A percentile compares a stretch with the other conserved stretches of the same genome.
Conservation (phyloP, 768 basidiomycete species). For the Pleurotus platypus region DNA sequence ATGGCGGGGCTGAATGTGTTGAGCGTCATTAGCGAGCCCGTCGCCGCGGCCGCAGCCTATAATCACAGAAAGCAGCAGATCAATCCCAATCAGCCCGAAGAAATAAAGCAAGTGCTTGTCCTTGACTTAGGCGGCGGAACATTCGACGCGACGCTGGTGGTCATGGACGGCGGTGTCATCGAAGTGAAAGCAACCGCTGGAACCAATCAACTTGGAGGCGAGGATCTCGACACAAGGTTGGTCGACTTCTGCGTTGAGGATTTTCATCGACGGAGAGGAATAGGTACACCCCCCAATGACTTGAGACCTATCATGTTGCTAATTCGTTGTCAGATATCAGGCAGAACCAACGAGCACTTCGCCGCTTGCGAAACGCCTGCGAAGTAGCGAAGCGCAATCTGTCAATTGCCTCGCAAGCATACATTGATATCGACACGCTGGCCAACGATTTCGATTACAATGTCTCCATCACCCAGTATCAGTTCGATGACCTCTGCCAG, state of each 20-base stretch:
- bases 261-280: constrained; percentile 71
- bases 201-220: constrained; percentile 71
- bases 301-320: background rate
- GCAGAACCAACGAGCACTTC: constrained; percentile 58
- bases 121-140: constrained; percentile 75
- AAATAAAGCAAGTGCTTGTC: constrained; percentile 58
- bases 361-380: constrained; percentile 65
- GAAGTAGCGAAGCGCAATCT: constrained; percentile 71
- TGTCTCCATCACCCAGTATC: constrained; percentile 65
- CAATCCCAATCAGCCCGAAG: constrained; percentile 20
- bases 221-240: constrained; percentile 38
- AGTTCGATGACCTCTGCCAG: constrained; percentile 62
- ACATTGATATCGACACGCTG: constrained; percentile 55
- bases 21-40: constrained; percentile 68
- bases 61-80: constrained; percentile 53
- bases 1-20: constrained; percentile 64
- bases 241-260: constrained; percentile 95
- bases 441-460: constrained; percentile 71
- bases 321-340: constrained; percentile 40
- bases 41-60: constrained; percentile 69
- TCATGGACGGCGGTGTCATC: constrained; percentile 67
- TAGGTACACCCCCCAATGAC: background rate
- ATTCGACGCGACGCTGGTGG: constrained; percentile 69
- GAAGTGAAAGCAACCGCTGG: constrained; percentile 71
- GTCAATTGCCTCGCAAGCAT: constrained; percentile 60